phyloP scores from a whole-genome alignment of 805 yeast species.

The Suhomyces xylopsoci region DNA sequence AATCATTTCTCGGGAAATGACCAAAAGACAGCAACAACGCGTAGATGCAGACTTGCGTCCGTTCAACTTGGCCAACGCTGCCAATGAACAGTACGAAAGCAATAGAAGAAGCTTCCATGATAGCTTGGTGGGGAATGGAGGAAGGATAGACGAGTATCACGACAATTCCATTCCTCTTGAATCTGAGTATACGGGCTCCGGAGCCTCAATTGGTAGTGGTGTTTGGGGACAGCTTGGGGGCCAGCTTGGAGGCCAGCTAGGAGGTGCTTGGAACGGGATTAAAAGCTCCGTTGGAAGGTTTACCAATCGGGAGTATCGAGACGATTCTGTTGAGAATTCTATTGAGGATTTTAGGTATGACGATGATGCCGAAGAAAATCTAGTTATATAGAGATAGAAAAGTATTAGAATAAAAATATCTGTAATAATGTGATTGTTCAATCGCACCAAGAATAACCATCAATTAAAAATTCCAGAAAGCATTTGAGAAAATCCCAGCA shows the following conservation, averaged over 20 bases:
- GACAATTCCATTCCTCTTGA: constrained; percentile 9
- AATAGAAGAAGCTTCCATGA: constrained; percentile 27
- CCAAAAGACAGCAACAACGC: constrained; percentile 21
- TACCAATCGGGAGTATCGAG: constrained; percentile 16
- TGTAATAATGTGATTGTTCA: too few relatives aligned
- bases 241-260: constrained; percentile 22
- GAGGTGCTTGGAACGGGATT: constrained; percentile 23
- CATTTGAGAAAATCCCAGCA: too few relatives aligned
- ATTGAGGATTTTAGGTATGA: constrained; percentile 31
- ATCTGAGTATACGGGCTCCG: not conserved
- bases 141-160: constrained; percentile 18
- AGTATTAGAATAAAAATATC: not conserved
- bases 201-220: not conserved
- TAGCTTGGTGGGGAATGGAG: constrained; percentile 12
- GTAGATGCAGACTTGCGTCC: constrained; percentile 20
- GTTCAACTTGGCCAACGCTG: constrained; percentile 24
- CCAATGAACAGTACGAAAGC: constrained; percentile 26
- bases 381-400: constrained; percentile 23
- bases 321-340: constrained; percentile 28
- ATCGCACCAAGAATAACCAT: too few relatives aligned
- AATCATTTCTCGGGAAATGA: constrained; percentile 33
- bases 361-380: constrained; percentile 32
- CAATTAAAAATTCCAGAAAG: too few relatives aligned
- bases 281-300: constrained; percentile 17
- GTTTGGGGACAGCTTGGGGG: constrained; percentile 29